These are phyloP conservation scores for Fusarium longipes DNA, from an alignment of 2,329 filamentous ascomycete genomes.

Conservation along the genomic window DNA sequence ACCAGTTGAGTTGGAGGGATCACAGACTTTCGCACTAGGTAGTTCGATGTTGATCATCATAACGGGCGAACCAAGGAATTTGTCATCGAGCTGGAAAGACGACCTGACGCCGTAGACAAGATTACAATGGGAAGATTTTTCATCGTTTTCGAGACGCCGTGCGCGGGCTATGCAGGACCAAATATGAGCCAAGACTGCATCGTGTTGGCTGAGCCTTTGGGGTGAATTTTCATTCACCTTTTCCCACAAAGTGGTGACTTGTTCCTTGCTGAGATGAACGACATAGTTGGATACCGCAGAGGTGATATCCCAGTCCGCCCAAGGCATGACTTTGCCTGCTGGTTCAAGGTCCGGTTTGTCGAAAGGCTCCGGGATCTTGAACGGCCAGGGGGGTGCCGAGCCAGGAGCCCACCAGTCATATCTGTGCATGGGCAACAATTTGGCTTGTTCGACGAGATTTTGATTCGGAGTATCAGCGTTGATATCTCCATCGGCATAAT, in stretches of 20 bases:
- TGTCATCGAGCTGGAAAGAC: constrained; percentile 15
- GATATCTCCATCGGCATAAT: constrained; percentile 33
- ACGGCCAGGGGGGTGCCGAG: constrained; percentile 26
- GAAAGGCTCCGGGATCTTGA: constrained; percentile 13
- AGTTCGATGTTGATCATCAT: constrained; percentile 43
- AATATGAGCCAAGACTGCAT: constrained; percentile 42
- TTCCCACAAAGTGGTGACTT: constrained; percentile 26
- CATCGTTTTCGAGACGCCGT: constrained; percentile 14
- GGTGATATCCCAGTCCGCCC: constrained; percentile 40
- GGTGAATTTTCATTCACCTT: background rate
- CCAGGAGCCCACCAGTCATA: constrained; percentile 44
- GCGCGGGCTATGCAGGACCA: constrained; percentile 45
- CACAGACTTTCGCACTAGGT: constrained; percentile 6
- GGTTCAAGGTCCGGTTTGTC: background rate
- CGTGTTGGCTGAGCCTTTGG: constrained; percentile 37
- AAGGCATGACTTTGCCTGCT: constrained; percentile 36
- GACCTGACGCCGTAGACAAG: constrained; percentile 37
- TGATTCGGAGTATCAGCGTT: constrained; percentile 17
- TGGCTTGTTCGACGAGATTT: constrained; percentile 6
- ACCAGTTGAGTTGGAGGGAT: background rate
- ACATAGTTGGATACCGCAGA: constrained; percentile 40
- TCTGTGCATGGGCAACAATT: constrained; percentile 36
- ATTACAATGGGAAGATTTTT: constrained; percentile 34
- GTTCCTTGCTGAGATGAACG: constrained; percentile 33
- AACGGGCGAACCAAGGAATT: constrained; percentile 40